Evolutionary conservation across 2,329 filamentous ascomycete genomes (phyloP), one percentile per base, ranked within the genome.

Genomic region (Fusarium nodosum): DNA sequence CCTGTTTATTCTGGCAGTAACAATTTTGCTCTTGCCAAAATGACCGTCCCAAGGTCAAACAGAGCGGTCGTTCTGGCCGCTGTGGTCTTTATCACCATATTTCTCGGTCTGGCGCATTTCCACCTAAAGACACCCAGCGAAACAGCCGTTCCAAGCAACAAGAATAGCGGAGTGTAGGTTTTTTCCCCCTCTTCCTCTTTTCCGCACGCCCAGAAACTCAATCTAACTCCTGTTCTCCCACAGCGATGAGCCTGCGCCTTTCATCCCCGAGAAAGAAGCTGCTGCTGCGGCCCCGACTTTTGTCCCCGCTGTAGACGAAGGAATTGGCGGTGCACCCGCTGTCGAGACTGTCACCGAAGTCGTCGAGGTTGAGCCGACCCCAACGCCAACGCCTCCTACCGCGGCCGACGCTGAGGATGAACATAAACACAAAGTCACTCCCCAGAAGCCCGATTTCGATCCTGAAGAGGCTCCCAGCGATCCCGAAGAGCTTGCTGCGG

Each of bases 91-190:
- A 56, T 65, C 46, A 65, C 62, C 36, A 65, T 65, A 13, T 65
- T 65, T 44, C 60, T 65, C 22, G 62, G 62, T 12, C 55, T 65
- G 6, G 60, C 62, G 22, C 62, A 65, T 65, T 65, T 65, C 46
- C 62, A 65, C 28, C 60, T 65, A 2, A 38, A 65, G 9, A 38
- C 62, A 36, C 61, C 61, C 34, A 60, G 34, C 34, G 53, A 64
- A 22, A 59, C 60, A 7, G 45, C 36, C n/a, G 3, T 20, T 20
- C 11, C 53, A 38, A 38, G 11, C n/a, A 20, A 39, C 2, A 39
- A 20, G 4, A 38, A 38, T 34, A 56, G 57, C 36, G 62, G 54
- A 65, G 36, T 65, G 62, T 65, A 44, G 38, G 62, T 12, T 24
- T 30, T 18, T 6, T 24, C n/a, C 22, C 5, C 15, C 20, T 20